Conservation (phyloP, 768 basidiomycete species). For the Tulasnella sp. region DNA sequence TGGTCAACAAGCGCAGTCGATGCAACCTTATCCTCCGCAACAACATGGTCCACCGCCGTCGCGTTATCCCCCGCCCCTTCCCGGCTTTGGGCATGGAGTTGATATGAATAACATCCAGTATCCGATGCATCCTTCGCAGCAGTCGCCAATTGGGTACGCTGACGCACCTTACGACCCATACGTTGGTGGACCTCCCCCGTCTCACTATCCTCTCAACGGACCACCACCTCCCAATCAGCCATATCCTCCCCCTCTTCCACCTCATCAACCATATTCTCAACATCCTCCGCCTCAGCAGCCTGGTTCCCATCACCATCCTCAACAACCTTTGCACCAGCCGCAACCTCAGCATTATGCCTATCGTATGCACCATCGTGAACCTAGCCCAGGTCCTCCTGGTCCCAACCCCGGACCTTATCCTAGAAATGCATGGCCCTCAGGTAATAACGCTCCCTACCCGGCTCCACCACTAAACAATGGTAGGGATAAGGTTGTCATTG, state of each 20-base stretch:
- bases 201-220: background rate
- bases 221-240: background rate
- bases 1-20: slow-evolving; percentile 7
- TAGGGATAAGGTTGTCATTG: background rate
- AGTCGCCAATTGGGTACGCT: background rate
- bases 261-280: background rate
- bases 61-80: background rate
- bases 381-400: background rate
- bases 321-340: background rate
- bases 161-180: slow-evolving; percentile 5
- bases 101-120: background rate
- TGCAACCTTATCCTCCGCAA: background rate
- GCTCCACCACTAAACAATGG: background rate
- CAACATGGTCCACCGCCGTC: slow-evolving; percentile 2
- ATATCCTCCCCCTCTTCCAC: background rate
- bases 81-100: slow-evolving; percentile 5
- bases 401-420: background rate
- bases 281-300: slow-evolving; percentile 2
- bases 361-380: background rate
- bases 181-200: background rate
- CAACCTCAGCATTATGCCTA: slow-evolving; percentile 6
- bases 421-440: background rate
- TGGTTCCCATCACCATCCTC: background rate
- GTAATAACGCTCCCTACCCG: background rate
- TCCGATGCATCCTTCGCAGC: background rate